phyloP scores from a whole-genome alignment of 106 monocot genomes.

The Dendrobium chrysotoxum region DNA sequence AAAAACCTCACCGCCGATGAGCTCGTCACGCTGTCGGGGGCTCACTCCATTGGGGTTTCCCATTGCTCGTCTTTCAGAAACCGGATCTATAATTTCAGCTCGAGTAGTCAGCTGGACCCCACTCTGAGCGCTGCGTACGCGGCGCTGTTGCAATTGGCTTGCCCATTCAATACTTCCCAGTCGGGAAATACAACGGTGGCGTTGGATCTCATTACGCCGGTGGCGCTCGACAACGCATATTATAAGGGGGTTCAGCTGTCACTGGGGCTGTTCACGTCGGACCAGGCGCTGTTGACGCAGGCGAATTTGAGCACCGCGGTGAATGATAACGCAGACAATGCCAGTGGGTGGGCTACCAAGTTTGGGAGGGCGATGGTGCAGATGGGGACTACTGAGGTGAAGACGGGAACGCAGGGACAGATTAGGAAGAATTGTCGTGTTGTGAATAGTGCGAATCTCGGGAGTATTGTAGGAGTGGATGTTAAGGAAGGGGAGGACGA shows the following conservation, averaged over 20 bases:
- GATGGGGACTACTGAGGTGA: conserved; percentile 55
- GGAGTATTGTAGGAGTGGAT: too few species aligned
- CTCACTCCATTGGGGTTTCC: conserved; percentile 39
- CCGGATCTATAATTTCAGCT: conserved; percentile 33
- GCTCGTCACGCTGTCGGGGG: conserved; percentile 43
- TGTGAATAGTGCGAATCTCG: conserved; percentile 19
- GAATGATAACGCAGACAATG: not conserved
- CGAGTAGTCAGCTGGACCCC: conserved; percentile 11
- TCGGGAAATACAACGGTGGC: not conserved
- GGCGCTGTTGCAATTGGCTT: conserved; percentile 4
- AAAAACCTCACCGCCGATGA: conserved; percentile 35
- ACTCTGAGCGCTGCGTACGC: conserved; percentile 8
- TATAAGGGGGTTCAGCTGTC: conserved; percentile 11
- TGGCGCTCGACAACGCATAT: conserved; percentile 16
- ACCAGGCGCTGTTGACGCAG: conserved; percentile 7
- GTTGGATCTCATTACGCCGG: not conserved
- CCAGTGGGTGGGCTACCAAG: conserved; percentile 4
- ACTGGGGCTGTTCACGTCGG: conserved; percentile 12
- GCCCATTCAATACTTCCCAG: not conserved
- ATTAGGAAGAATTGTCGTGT: conserved; percentile 51
- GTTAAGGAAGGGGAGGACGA: too few species aligned
- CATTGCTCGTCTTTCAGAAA: conserved; percentile 36
- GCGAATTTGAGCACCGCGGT: not conserved
- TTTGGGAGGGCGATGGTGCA: conserved; percentile 59
- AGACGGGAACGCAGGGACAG: conserved; percentile 55